phyloP scores from a whole-genome alignment of 2,329 filamentous ascomycete genomes.

The Claviceps sp. region DNA sequence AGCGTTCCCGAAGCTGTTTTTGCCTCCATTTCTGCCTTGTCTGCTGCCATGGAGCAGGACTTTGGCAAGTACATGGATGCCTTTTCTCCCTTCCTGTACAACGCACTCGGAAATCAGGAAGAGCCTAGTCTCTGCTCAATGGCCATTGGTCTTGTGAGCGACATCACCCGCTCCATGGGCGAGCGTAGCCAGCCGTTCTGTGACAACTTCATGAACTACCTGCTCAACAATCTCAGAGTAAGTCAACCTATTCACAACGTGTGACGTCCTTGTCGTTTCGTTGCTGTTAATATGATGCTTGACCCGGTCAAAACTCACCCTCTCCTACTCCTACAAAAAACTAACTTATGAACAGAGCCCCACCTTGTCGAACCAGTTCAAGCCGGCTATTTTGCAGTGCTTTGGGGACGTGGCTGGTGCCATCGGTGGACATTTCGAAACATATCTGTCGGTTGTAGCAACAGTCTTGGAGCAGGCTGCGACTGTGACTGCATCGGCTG shows the following conservation, averaged over 20 bases:
- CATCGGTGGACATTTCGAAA: slow-evolving; percentile 84
- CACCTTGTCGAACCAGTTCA: slow-evolving; percentile 87
- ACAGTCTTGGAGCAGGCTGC: slow-evolving; percentile 90
- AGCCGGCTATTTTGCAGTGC: slow-evolving; percentile 93
- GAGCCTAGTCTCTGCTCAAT: slow-evolving; percentile 89
- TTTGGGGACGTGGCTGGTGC: slow-evolving; percentile 96
- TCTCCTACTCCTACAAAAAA: neutral
- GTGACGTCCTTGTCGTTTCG: no score
- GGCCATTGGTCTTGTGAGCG: slow-evolving; percentile 93
- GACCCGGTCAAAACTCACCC: no score
- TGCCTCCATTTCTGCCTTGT: slow-evolving; percentile 79
- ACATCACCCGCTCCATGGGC: slow-evolving; percentile 84
- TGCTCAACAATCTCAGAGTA: slow-evolving; percentile 81
- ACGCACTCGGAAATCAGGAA: slow-evolving; percentile 87
- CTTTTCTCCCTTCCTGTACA: slow-evolving; percentile 85
- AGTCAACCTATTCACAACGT: slow-evolving; percentile 16
- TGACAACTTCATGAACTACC: slow-evolving; percentile 95
- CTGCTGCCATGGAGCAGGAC: slow-evolving; percentile 80
- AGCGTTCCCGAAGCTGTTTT: slow-evolving; percentile 92
- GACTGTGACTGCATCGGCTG: slow-evolving; percentile 61
- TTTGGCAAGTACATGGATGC: slow-evolving; percentile 97
- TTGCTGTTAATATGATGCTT: no score
- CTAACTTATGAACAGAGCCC: slow-evolving; percentile 45
- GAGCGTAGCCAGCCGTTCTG: slow-evolving; percentile 89
- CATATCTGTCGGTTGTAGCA: slow-evolving; percentile 82